Evolutionary conservation across 2,329 filamentous ascomycete species (phyloP), one percentile per base, ranked within the genome.

Genomic region (Beauveria australis): DNA sequence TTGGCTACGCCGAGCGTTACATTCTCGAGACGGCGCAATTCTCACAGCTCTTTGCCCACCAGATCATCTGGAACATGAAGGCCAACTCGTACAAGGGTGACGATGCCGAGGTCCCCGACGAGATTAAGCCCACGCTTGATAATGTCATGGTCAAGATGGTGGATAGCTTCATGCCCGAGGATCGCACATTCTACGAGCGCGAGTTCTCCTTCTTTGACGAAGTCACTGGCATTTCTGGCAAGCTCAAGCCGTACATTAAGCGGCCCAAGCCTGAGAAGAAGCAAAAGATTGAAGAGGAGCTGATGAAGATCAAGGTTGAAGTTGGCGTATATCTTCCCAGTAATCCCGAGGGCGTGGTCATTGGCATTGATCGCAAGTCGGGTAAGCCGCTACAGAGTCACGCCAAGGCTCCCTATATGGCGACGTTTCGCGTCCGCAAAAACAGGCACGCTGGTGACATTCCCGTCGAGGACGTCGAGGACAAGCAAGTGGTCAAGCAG

Each of bases 21-120:
- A 97, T 99, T 60, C 81, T 97, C 18, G 94, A 99, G 76, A 97
- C 95, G 0, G 94, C 92, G 1, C 93, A 95, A 68, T 92, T 96
- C 70, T 97, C 94, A n/a, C 94, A 97, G 73, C 78, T 97, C 9
- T 99, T 99, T 74, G 93, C 95, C 2, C 95, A 99, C 73, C 94
- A 99, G 69, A 97, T 99, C 66, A 99, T 99, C 71, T 99, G 95
- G 94, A 99, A 99, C 72, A 99, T 99, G 89, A 99, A 97, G 73
- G 94, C 94, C 37, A 99, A 99, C 73, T 90, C 92, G 1, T 99
- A 90, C 81, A 99, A 97, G 73, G 95, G 99, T 66, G 93, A 99
- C 68, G 91, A 97, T 66, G 92, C 89, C 16, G 85, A 89, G 67
- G 84, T 96, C 64, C 92, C 94, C 22, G 94, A 99, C 73, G 84